Conservation (phyloP, 2,329 filamentous ascomycete species). For the Aspergillus jensenii region DNA sequence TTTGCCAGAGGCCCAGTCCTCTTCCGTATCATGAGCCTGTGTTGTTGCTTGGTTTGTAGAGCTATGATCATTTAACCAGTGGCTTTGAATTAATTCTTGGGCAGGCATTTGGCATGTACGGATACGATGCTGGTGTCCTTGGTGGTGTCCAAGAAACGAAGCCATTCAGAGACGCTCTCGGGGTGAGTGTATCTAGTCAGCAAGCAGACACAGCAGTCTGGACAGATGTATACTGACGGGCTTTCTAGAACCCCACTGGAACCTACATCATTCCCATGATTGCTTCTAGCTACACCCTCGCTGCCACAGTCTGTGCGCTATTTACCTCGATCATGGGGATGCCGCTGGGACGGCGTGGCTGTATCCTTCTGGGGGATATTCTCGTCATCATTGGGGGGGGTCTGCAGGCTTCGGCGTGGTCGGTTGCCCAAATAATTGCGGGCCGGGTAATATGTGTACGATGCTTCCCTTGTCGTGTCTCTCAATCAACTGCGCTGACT, state of each 20-base stretch:
- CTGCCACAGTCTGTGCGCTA: background rate
- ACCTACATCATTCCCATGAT: conserved; percentile 4
- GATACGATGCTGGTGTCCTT: background rate
- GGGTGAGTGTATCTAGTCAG: background rate
- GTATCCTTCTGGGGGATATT: background rate
- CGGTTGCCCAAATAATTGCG: background rate
- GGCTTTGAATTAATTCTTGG: no score
- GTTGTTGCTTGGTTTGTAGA: background rate
- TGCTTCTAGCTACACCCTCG: background rate
- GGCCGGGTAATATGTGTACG: background rate
- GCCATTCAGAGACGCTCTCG: background rate
- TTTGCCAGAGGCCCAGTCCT: background rate
- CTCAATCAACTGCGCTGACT: no score
- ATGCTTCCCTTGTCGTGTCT: no score
- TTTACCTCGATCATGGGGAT: background rate
- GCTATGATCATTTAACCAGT: no score
- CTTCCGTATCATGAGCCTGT: conserved; percentile 1
- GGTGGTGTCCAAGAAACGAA: conserved; percentile 1
- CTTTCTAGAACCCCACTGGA: background rate
- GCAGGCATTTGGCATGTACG: background rate
- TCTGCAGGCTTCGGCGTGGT: background rate
- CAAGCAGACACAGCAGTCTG: no score
- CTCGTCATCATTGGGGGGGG: background rate
- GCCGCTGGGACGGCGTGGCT: background rate
- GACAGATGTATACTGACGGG: background rate